These are phyloP conservation scores for Anthracocystis panici-leucophaei DNA, from an alignment of 1,284 basidiomycete species.

Conservation along the genomic window DNA sequence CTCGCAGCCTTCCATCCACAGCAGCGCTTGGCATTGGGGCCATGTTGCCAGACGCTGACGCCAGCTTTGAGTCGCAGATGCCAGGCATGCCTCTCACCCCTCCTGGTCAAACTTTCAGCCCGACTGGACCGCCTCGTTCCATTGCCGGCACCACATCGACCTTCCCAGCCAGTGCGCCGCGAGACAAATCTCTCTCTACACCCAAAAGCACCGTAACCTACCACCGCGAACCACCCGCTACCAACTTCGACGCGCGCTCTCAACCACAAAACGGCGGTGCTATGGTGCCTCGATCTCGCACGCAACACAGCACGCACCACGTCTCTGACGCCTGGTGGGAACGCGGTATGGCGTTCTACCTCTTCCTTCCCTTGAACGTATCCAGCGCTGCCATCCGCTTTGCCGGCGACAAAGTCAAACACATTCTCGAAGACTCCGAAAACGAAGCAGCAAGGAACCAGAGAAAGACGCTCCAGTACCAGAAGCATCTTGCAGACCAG, in stretches of 20 bases:
- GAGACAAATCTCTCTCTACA: slow-evolving; percentile 13
- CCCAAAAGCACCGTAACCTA: neutral
- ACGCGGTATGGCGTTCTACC: slow-evolving; percentile 49
- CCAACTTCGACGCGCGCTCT: neutral
- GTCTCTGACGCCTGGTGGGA: slow-evolving; percentile 51
- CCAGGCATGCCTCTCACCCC: slow-evolving; percentile 10
- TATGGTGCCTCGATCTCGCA: slow-evolving; percentile 1
- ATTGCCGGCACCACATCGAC: neutral
- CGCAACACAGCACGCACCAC: slow-evolving; percentile 22
- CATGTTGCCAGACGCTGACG: slow-evolving; percentile 14
- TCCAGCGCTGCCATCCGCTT: slow-evolving; percentile 47
- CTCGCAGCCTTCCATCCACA: slow-evolving; percentile 44
- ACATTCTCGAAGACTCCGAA: slow-evolving; percentile 42
- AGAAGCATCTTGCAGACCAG: slow-evolving; percentile 45
- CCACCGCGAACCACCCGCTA: slow-evolving; percentile 3
- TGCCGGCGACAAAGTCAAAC: slow-evolving; percentile 48
- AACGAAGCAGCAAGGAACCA: slow-evolving; percentile 36
- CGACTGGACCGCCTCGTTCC: slow-evolving; percentile 14
- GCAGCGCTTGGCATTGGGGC: slow-evolving; percentile 47
- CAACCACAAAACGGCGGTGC: neutral
- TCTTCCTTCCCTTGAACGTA: slow-evolving; percentile 54
- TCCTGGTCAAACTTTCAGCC: slow-evolving; percentile 10
- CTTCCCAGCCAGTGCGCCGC: neutral
- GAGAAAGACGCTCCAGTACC: slow-evolving; percentile 41
- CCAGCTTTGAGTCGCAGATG: slow-evolving; percentile 8